Conservation (phyloP, 2,329 filamentous ascomycete species). For the Seiridium cupressi region DNA sequence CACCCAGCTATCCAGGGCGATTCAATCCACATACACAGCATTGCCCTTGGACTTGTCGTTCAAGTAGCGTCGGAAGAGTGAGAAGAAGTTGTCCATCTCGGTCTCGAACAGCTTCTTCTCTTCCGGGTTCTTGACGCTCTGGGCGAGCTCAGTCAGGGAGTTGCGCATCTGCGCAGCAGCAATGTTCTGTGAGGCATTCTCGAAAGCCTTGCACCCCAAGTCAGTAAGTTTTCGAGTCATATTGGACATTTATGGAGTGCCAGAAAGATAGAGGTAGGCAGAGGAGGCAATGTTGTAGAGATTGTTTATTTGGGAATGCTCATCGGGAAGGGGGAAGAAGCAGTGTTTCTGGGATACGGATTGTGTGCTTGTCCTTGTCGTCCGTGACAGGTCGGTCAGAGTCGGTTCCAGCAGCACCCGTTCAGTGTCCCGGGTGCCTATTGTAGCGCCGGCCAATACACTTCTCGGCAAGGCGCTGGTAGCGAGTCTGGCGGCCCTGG, state of each 20-base stretch:
- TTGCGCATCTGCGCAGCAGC: constrained; percentile 99
- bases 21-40: constrained; percentile 59
- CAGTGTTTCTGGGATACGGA: no score
- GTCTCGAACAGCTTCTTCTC: constrained; percentile 95
- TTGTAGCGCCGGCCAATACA: background rate
- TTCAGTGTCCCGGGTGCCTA: no score
- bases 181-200: constrained; percentile 98
- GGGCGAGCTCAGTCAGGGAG: constrained; percentile 85
- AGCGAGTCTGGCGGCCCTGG: background rate
- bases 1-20: background rate
- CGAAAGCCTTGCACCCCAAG: constrained; percentile 71
- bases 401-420: no score
- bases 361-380: no score
- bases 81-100: constrained; percentile 99
- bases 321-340: no score
- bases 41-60: constrained; percentile 99
- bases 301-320: background rate
- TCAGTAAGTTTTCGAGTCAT: constrained; percentile 8
- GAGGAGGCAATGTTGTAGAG: background rate
- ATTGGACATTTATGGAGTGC: background rate
- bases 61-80: constrained; percentile 94
- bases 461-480: background rate
- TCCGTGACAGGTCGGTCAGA: no score
- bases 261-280: background rate
- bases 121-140: constrained; percentile 80